Evolutionary conservation across 768 basidiomycete species (phyloP).

Genomic region (Mycena galopus): DNA sequence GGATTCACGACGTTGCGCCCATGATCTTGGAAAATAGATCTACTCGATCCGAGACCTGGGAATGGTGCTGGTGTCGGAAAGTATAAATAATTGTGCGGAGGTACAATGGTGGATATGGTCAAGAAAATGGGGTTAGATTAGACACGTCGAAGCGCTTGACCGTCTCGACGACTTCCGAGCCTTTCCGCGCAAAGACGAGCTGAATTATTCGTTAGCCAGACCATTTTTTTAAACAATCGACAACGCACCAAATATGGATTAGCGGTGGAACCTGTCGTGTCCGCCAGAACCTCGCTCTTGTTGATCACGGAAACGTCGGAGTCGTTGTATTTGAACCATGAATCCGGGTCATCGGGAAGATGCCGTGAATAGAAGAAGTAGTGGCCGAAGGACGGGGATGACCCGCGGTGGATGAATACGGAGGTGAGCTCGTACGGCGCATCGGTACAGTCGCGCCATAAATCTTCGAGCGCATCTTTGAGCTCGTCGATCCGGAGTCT

Average conservation of each 20-base stretch:
- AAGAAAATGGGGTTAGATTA: conserved; percentile 42
- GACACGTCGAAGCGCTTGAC: conserved; percentile 73
- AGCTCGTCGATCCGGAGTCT: conserved; percentile 63
- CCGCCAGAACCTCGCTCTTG: conserved; percentile 87
- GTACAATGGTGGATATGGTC: conserved; percentile 28
- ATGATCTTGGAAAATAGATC: too few relatives aligned
- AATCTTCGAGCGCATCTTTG: conserved; percentile 76
- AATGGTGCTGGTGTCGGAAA: background rate
- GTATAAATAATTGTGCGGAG: conserved; percentile 24
- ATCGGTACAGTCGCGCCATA: conserved; percentile 78
- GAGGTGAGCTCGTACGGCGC: conserved; percentile 92
- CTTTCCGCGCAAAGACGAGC: conserved; percentile 90
- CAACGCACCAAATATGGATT: conserved; percentile 86
- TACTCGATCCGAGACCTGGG: background rate
- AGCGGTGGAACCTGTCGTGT: conserved; percentile 92
- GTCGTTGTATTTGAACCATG: conserved; percentile 98
- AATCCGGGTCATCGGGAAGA: conserved; percentile 82
- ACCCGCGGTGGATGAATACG: conserved; percentile 95
- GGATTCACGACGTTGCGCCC: background rate
- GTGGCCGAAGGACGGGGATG: conserved; percentile 89
- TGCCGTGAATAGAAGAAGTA: conserved; percentile 97
- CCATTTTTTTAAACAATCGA: background rate
- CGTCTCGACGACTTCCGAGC: conserved; percentile 82
- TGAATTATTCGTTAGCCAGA: conserved; percentile 44
- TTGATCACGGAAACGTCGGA: conserved; percentile 83